A percentile compares a stretch with the other conserved stretches of the same genome.
Evolutionary conservation across 768 basidiomycete species (phyloP).

Genomic region (Boletus patriciae): DNA sequence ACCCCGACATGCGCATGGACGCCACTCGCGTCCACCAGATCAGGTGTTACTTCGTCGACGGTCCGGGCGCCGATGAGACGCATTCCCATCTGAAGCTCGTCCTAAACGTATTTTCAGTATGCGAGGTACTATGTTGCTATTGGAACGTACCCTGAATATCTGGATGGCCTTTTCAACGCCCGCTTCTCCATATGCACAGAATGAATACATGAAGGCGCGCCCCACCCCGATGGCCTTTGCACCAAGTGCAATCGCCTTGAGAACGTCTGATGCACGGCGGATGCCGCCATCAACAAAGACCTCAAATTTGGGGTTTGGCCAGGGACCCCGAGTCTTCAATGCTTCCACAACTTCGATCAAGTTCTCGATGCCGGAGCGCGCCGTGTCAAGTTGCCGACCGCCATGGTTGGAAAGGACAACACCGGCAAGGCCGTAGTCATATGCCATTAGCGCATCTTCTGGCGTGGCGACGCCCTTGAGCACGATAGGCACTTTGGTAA

Average conservation of each 20-base stretch:
- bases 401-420: constrained; percentile 82
- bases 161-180: constrained; percentile 84
- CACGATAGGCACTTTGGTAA: constrained; percentile 70
- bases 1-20: constrained; percentile 31
- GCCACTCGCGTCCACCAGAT: constrained; percentile 78
- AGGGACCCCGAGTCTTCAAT: constrained; percentile 64
- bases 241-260: constrained; percentile 82
- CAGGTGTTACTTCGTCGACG: constrained; percentile 71
- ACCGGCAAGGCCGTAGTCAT: constrained; percentile 66
- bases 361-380: constrained; percentile 82
- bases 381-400: constrained; percentile 70
- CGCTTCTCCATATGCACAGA: constrained; percentile 80
- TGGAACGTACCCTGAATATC: constrained; percentile 60
- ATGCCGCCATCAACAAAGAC: constrained; percentile 94
- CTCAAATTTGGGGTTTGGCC: constrained; percentile 77
- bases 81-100: constrained; percentile 96
- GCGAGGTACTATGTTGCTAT: constrained; percentile 47
- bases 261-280: constrained; percentile 78
- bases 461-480: constrained; percentile 80
- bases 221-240: constrained; percentile 82
- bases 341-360: constrained; percentile 76
- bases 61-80: constrained; percentile 83
- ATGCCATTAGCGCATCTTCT: constrained; percentile 84
- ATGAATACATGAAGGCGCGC: constrained; percentile 81
- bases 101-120: constrained; percentile 53